Evolutionary conservation across 2,329 filamentous ascomycete species (phyloP), one percentile per base, ranked within the genome.

Genomic region (Blastomyces emzantsi): DNA sequence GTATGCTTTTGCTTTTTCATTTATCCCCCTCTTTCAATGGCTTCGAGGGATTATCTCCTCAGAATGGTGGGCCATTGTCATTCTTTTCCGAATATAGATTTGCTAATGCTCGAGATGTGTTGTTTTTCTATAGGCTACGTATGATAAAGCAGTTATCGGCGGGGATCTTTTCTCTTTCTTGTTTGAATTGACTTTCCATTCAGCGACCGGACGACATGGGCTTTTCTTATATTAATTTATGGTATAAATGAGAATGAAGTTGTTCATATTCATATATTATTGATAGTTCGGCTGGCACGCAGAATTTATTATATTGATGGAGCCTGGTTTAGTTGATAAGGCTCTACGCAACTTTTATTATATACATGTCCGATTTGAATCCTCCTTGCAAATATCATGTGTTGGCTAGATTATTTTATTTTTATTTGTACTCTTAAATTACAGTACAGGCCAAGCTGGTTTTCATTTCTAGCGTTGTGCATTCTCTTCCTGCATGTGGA

Each of bases 1-100:
- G 85, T 81, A 73, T 69, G 76, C 74, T 33, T 28, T 4, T 36
- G 1, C 7, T 28, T 11, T 4, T 25, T 51, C 36, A 4, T 19
- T 47, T 54, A 8, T 22, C 41, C 8, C 11, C 15, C 28, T 36
- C 19, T 39, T 61, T 61, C 7, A 2, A 55, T 22, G 17, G 41
- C 17, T 56, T 61, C n/a, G 45, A 25, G 11, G 25, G 3, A 45
- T 45, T 19, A 45, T 17, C 8, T 17, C 15, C 36, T 19, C 9
- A 51, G 2, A 3, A 4, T 36, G 33, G 17, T 7, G 3, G 33
- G 19, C 17, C 49, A 25, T n/a, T 55, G 25, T n/a, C 11, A 22
- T 63, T n/a, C 30, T 57, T 56, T 30, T 41, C 47, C 56, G 15
- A 15, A 22, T 58, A 17, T 11, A 15, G 22, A 33, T 51, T 58